A percentile compares a stretch with the other conserved stretches of the same genome.
phyloP scores from a whole-genome alignment of 192 early-diverging fungal species.

The Entomortierella chlamydospora region DNA sequence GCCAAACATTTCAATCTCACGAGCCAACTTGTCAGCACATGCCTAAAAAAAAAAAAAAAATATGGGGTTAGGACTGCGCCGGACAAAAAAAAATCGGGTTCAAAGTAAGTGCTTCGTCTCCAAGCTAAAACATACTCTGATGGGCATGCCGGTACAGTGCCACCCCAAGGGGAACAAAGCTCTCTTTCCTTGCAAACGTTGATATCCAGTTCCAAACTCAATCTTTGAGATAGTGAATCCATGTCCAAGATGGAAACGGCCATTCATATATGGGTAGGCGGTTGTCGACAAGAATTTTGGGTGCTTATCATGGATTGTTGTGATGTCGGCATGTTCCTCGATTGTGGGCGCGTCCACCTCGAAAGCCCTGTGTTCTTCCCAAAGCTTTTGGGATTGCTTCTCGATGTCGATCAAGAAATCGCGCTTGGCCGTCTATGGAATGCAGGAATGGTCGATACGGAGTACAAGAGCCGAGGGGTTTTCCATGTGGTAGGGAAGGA shows the following conservation, averaged over 20 bases:
- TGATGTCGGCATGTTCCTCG: constrained; percentile 60
- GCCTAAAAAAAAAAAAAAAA: constrained; percentile 59
- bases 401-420: constrained; percentile 84
- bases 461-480: too few relatives aligned
- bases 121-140: constrained; percentile 73
- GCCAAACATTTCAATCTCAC: constrained; percentile 88
- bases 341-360: constrained; percentile 89
- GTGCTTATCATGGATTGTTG: constrained; percentile 68
- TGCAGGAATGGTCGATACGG: not conserved
- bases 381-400: constrained; percentile 76
- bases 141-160: constrained; percentile 99
- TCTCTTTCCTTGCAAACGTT: constrained; percentile 92
- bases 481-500: too few relatives aligned
- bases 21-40: constrained; percentile 87
- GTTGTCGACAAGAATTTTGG: constrained; percentile 97
- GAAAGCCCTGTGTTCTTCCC: constrained; percentile 83
- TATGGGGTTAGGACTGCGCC: not conserved
- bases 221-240: constrained; percentile 96
- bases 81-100: not conserved
- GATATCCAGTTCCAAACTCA: constrained; percentile 95
- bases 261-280: constrained; percentile 98
- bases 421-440: constrained; percentile 76
- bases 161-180: constrained; percentile 96
- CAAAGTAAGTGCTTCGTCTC: not conserved
- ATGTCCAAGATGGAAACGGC: constrained; percentile 93